Evolutionary conservation across 2,329 filamentous ascomycete species (phyloP), one percentile per base, ranked within the genome.

Genomic region (Fusarium haematococcum): DNA sequence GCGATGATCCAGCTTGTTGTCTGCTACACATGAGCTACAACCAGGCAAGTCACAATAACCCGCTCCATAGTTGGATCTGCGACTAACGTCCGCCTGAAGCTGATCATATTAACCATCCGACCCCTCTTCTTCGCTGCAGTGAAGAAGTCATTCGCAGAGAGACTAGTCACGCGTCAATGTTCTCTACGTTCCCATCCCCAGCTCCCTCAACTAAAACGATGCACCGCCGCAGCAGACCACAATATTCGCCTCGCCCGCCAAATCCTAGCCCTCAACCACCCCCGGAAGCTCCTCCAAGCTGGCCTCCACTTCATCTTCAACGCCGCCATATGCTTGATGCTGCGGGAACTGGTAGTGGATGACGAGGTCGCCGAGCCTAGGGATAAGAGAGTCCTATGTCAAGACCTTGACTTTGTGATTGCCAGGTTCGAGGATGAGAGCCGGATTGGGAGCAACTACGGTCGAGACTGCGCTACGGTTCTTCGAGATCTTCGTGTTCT

Each of bases 281-380:
- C 80, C 35, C 79, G 81, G 16, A 86, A 84, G 70, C 81, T 87
- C 4, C 81, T 86, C 10, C 83, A 87, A 45, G 81, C 83, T 0
- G 84, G 84, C 11, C 80, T 88, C 59, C 86, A 88, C 78, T 83
- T 85, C 72, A 82, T 88, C 43, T 88, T 88, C 80, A 88, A 87
- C 75, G 86, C 87, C 4, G 85, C 86, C 65, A 81, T 87, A 41
- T 82, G 87, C 20, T 81, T 89, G 35, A 82, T 87, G 63, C 81
- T 89, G 63, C 83, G 85, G 67, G 82, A 85, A 68, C 81, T 88
- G 27, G 79, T 86, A 9, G 23, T 48, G 8, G 45, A 48, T 9
- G 45, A 48, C 4, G 81, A 81, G 45, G 78, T 81, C 25, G 79
- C 69, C 25, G 56, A 79, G 74, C 60, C 77, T 68, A 39, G 81